Conservation (phyloP, 176 grass and related monocot genomes). For the Eragrostis nindensis region DNA sequence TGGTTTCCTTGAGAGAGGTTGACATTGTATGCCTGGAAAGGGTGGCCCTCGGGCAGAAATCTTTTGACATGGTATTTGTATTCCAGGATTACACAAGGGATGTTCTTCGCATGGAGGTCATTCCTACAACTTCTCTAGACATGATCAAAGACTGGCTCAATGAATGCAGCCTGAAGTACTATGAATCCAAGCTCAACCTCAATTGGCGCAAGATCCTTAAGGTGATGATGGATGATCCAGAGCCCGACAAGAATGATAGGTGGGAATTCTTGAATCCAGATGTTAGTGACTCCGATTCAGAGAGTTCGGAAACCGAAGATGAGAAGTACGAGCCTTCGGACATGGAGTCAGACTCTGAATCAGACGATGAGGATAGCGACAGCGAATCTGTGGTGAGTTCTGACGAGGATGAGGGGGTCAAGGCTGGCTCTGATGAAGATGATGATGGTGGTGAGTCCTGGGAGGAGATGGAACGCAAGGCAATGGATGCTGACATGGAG, state of each 20-base stretch:
- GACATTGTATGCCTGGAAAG: conserved; percentile 92
- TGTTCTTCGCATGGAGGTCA: conserved; percentile 78
- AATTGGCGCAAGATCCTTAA: conserved; percentile 89
- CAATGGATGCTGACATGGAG: conserved; percentile 70
- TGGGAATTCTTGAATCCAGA: conserved; percentile 93
- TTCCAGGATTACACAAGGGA: conserved; percentile 92
- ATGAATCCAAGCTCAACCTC: conserved; percentile 50
- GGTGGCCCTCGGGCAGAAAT: conserved; percentile 80
- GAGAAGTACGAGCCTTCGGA: conserved; percentile 78
- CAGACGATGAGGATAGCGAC: conserved; percentile 59
- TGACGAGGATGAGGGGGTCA: conserved; percentile 39
- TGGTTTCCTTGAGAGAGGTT: conserved; percentile 74
- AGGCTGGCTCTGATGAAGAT: conserved; percentile 52
- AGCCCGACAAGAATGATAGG: conserved; percentile 55
- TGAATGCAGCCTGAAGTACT: conserved; percentile 49
- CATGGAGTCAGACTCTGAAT: conserved; percentile 65
- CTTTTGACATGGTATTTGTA: conserved; percentile 87
- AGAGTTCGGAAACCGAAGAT: conserved; percentile 56
- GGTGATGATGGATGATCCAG: conserved; percentile 77
- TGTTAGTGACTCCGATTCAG: conserved; percentile 78
- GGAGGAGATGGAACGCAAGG: conserved; percentile 86
- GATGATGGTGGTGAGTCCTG: conserved; percentile 90
- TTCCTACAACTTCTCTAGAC: conserved; percentile 66
- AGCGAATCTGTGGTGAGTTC: conserved; percentile 62
- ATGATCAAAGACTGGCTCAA: conserved; percentile 92